These are phyloP conservation scores for Aspergillus floridensis DNA, from an alignment of 2,329 filamentous ascomycete genomes.

Conservation along the genomic window DNA sequence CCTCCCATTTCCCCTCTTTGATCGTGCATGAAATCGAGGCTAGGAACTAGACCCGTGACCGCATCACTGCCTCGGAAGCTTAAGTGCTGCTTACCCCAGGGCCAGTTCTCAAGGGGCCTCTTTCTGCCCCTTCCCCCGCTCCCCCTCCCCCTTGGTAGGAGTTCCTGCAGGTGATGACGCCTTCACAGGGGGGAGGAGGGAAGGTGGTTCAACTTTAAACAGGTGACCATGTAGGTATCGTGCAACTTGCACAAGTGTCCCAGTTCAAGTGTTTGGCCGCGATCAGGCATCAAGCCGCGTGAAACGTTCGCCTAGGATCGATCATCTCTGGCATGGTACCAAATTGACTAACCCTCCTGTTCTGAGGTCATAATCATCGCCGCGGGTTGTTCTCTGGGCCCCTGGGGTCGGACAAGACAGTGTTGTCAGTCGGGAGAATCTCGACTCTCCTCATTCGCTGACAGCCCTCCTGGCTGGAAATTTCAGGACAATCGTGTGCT, in stretches of 20 bases:
- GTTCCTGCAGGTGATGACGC: constrained; percentile 1
- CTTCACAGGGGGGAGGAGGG: background rate
- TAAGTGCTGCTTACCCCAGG: constrained; percentile 14
- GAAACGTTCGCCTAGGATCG: background rate
- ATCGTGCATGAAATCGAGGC: constrained; percentile 1
- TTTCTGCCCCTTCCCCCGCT: constrained; percentile 1
- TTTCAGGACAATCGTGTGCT: constrained; percentile 6
- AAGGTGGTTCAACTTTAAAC: background rate
- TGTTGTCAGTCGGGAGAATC: background rate
- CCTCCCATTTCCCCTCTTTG: background rate
- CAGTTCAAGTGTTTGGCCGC: background rate
- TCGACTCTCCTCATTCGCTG: constrained; percentile 1
- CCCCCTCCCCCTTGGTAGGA: background rate
- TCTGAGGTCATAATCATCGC: background rate
- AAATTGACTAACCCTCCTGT: background rate
- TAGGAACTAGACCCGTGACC: constrained; percentile 8
- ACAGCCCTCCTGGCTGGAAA: constrained; percentile 5
- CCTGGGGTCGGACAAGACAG: background rate
- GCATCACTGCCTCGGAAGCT: constrained; percentile 13
- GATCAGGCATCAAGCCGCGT: constrained; percentile 6
- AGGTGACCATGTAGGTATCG: constrained; percentile 9
- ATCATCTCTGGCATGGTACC: background rate
- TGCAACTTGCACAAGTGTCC: constrained; percentile 11
- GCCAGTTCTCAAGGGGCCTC: constrained; percentile 4
- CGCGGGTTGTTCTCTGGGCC: no score